Evolutionary conservation across 2,329 filamentous ascomycete genomes (phyloP), one percentile per base, ranked within the genome.

Genomic region (Paracorniculantispora psalliotae): DNA sequence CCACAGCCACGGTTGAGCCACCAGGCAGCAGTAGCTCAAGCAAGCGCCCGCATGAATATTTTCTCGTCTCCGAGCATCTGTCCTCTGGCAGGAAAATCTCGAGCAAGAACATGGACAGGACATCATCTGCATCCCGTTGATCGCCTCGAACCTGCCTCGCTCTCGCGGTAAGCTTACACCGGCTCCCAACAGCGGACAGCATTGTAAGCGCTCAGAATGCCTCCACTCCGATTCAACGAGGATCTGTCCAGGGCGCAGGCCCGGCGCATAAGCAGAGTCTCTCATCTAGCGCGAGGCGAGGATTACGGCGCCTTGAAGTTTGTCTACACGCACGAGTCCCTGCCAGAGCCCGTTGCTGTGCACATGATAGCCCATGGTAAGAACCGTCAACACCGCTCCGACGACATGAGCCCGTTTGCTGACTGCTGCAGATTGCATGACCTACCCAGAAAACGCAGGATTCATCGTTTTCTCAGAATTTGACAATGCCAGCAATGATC

Each of bases 311-410:
- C 37, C 9, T 9, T 59, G 12, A 52, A 43, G 4, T 59, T 59
- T 12, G 23, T 30, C 3, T 59, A 59, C 23, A n/a, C 19, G 2
- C 39, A 59, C 26, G 48, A 52, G 1, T 25, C 17, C 15, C 39
- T 59, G 4, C 8, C 28, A 1, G 37, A 25, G 10, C 51, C 50
- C 13, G 26, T 51, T 15, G 23, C 30, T 10, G 39, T 60, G 21
- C 58, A 55, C 7, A 49, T 60, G 58, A 56, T 60, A 37, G 28
- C 44, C 26, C 58, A 50, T 39, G 58, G 58, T 60, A 19, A 35
- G 50, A 9, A 19, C 25, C 30, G 13, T 17, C 17, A 41, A 33
- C 10, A 15, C 26, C 13, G 23, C 26, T 9, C 17, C 23, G 2
- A 21, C 41, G 21, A 10, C 28, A 21, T 25, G 25, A 19, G 6